Evolutionary conservation across 1,139 yeast species (phyloP).

Genomic region (Meyerozyma elateridarum): DNA sequence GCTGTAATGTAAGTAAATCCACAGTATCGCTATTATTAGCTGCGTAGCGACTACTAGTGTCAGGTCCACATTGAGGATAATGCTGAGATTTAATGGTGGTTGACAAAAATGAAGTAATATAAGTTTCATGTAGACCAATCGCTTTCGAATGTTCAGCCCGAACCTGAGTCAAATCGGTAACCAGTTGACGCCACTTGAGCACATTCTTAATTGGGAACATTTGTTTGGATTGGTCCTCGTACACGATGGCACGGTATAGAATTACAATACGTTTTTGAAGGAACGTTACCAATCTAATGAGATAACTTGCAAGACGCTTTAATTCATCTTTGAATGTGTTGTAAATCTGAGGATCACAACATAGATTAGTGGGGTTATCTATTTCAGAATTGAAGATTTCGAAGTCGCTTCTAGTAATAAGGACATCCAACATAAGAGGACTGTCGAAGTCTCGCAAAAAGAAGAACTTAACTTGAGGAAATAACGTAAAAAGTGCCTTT

Average conservation of each 20-base stretch:
- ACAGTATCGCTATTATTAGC: background rate
- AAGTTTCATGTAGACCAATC: constrained; percentile 24
- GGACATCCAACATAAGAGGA: constrained; percentile 40
- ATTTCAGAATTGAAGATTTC: constrained; percentile 22
- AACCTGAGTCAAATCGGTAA: constrained; percentile 22
- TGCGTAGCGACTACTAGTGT: background rate
- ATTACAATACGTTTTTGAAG: constrained; percentile 21
- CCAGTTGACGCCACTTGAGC: constrained; percentile 25
- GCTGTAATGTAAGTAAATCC: constrained; percentile 1
- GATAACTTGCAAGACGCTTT: constrained; percentile 26
- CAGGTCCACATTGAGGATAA: too few species aligned
- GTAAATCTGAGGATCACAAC: constrained; percentile 16
- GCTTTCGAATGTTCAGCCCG: constrained; percentile 24
- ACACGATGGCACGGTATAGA: constrained; percentile 27
- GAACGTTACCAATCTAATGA: constrained; percentile 29
- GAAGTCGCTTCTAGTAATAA: constrained; percentile 22
- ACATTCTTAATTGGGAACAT: constrained; percentile 29
- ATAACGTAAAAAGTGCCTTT: constrained; percentile 32
- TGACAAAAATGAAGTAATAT: constrained; percentile 22
- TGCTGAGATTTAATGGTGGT: constrained; percentile 25
- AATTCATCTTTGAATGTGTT: constrained; percentile 18
- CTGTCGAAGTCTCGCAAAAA: constrained; percentile 40
- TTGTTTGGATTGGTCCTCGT: constrained; percentile 19
- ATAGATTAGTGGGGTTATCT: constrained; percentile 14
- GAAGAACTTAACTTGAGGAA: constrained; percentile 40